Conservation (phyloP, 192 early-diverging fungal genomes). For the Coemansia sp. region DNA sequence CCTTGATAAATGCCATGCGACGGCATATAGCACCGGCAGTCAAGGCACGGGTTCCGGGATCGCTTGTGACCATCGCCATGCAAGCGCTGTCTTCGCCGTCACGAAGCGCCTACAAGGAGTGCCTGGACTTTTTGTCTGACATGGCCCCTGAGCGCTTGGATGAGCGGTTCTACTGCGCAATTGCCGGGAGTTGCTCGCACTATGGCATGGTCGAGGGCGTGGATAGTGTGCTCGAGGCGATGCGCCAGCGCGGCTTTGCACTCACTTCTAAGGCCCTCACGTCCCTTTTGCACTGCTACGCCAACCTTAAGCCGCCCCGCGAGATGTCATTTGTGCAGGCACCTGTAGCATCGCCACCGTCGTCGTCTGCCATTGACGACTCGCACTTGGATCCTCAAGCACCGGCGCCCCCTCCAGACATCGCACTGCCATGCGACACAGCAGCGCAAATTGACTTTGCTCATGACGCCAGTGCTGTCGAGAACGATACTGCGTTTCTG, state of each 20-base stretch:
- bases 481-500: background rate
- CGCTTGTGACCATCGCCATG: constrained; percentile 11
- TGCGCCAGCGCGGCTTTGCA: constrained; percentile 2
- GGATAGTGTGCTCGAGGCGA: constrained; percentile 8
- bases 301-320: constrained; percentile 1
- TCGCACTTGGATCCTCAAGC: background rate
- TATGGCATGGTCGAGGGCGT: constrained; percentile 15
- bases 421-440: background rate
- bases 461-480: background rate
- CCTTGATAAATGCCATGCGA: constrained; percentile 8
- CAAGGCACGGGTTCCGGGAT: background rate
- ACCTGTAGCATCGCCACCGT: background rate
- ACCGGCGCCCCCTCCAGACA: background rate
- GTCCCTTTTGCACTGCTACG: constrained; percentile 16
- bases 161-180: constrained; percentile 17
- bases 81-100: constrained; percentile 18
- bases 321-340: background rate
- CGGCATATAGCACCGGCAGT: constrained; percentile 10
- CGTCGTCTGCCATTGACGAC: background rate
- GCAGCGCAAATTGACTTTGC: background rate
- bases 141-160: background rate
- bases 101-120: constrained; percentile 6
- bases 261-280: constrained; percentile 10
- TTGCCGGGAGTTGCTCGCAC: constrained; percentile 24
- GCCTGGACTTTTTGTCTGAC: constrained; percentile 15